phyloP scores from a whole-genome alignment of 2,329 filamentous ascomycete genomes.

The Pyrenochaeta sp. region DNA sequence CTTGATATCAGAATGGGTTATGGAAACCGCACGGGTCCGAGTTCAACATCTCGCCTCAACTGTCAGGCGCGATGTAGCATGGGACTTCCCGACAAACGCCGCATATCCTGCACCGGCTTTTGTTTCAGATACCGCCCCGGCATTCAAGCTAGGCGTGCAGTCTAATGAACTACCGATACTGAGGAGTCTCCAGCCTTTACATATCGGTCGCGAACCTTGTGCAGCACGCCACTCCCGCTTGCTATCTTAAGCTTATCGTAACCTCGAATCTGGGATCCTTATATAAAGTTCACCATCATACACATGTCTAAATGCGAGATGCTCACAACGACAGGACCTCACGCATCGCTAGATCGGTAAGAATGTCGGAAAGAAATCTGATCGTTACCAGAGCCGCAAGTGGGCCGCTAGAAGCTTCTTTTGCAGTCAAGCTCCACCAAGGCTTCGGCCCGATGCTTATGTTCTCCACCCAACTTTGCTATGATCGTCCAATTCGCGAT shows the following conservation, averaged over 20 bases:
- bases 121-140: slow-evolving; percentile 11
- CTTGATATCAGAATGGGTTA: slow-evolving; percentile 5
- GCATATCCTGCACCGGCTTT: slow-evolving; percentile 10
- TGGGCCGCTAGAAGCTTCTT: slow-evolving; percentile 44
- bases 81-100: not conserved
- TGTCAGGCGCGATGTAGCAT: slow-evolving; percentile 1
- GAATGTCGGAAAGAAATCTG: slow-evolving; percentile 22
- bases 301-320: not conserved
- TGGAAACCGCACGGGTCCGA: slow-evolving; percentile 8
- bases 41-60: not conserved
- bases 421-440: slow-evolving; percentile 40
- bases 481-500: slow-evolving; percentile 16
- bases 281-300: not conserved
- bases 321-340: not conserved
- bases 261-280: not conserved
- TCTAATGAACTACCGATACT: not conserved
- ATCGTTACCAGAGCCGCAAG: slow-evolving; percentile 37
- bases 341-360: slow-evolving; percentile 22
- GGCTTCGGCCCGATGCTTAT: slow-evolving; percentile 32
- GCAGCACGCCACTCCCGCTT: slow-evolving; percentile 20
- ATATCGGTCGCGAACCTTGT: slow-evolving; percentile 5
- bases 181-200: slow-evolving; percentile 12
- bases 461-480: slow-evolving; percentile 26
- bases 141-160: slow-evolving; percentile 13
- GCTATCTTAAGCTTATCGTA: slow-evolving; percentile 10